These are phyloP conservation scores for Sclerotinia borealis DNA, from an alignment of 2,329 filamentous ascomycete species.

Conservation along the genomic window DNA sequence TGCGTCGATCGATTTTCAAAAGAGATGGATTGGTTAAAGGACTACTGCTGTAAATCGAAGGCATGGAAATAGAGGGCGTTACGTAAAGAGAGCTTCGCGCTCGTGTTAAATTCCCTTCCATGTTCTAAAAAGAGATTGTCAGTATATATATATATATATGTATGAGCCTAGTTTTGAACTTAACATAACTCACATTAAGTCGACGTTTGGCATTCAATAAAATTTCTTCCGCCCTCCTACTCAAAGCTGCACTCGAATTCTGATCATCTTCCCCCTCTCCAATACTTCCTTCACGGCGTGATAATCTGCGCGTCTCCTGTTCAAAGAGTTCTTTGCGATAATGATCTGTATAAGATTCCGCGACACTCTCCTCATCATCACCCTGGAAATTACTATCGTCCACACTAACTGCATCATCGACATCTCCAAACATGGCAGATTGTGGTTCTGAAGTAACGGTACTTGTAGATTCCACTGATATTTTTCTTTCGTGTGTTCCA, in stretches of 20 bases:
- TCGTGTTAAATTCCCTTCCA: slow-evolving; percentile 85
- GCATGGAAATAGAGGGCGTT: slow-evolving; percentile 43
- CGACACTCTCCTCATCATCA: slow-evolving; percentile 61
- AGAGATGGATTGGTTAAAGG: slow-evolving; percentile 34
- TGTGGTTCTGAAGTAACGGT: slow-evolving; percentile 49
- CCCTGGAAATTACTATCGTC: slow-evolving; percentile 62
- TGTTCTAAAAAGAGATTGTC: slow-evolving; percentile 53
- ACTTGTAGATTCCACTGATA: slow-evolving; percentile 55
- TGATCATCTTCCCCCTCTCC: slow-evolving; percentile 45
- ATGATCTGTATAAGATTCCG: slow-evolving; percentile 31
- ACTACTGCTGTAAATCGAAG: slow-evolving; percentile 36
- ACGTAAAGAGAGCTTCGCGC: slow-evolving; percentile 63
- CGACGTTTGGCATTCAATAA: slow-evolving; percentile 87
- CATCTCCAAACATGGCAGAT: slow-evolving; percentile 48
- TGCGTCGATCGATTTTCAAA: slow-evolving; percentile 18
- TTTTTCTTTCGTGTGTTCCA: slow-evolving; percentile 43
- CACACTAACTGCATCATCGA: slow-evolving; percentile 56
- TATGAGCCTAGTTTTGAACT: neutral
- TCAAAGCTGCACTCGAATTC: slow-evolving; percentile 68
- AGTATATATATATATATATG: slow-evolving; percentile 14
- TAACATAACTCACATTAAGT: slow-evolving; percentile 60
- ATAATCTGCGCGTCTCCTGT: slow-evolving; percentile 25
- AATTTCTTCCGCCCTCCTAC: slow-evolving; percentile 81
- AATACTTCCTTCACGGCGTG: slow-evolving; percentile 26
- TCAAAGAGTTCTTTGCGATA: slow-evolving; percentile 30